Evolutionary conservation across 2,329 filamentous ascomycete species (phyloP).

Genomic region (Fusarium zealandicum): DNA sequence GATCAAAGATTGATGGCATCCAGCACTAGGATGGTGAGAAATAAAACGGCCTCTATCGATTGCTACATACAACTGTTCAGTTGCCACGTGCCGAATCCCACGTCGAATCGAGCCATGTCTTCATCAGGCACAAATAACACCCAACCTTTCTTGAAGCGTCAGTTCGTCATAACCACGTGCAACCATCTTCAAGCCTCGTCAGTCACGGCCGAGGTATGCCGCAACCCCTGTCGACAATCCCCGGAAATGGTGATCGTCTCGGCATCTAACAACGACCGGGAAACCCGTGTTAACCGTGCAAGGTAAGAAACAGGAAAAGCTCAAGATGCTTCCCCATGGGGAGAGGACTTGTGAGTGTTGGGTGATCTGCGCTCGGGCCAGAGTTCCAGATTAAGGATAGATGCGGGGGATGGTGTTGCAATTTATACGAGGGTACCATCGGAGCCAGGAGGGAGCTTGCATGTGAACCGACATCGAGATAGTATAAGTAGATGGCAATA

Average conservation of each 20-base stretch:
- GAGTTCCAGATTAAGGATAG: slow-evolving; percentile 35
- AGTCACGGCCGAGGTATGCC: slow-evolving; percentile 30
- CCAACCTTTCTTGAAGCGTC: no score
- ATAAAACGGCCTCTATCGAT: no score
- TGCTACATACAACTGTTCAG: no score
- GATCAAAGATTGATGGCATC: no score
- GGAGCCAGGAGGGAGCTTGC: slow-evolving; percentile 18
- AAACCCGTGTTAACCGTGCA: slow-evolving; percentile 21
- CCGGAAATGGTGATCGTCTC: slow-evolving; percentile 14
- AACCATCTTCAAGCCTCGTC: background rate
- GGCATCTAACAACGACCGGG: slow-evolving; percentile 21
- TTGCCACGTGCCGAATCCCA: no score
- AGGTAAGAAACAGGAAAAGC: slow-evolving; percentile 14
- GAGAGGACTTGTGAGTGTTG: slow-evolving; percentile 16
- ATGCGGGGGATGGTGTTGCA: slow-evolving; percentile 30
- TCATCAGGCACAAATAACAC: background rate
- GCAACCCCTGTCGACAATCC: slow-evolving; percentile 15
- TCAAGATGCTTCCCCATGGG: slow-evolving; percentile 29
- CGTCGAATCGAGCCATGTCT: no score
- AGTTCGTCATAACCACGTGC: slow-evolving; percentile 16
- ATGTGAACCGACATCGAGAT: slow-evolving; percentile 20
- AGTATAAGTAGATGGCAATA: slow-evolving; percentile 27
- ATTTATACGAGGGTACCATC: slow-evolving; percentile 34
- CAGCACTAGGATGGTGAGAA: no score
- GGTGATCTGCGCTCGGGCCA: slow-evolving; percentile 10